Conservation (phyloP, 1,139 yeast genomes). For the Lodderomyces pseudojiufengensis region DNA sequence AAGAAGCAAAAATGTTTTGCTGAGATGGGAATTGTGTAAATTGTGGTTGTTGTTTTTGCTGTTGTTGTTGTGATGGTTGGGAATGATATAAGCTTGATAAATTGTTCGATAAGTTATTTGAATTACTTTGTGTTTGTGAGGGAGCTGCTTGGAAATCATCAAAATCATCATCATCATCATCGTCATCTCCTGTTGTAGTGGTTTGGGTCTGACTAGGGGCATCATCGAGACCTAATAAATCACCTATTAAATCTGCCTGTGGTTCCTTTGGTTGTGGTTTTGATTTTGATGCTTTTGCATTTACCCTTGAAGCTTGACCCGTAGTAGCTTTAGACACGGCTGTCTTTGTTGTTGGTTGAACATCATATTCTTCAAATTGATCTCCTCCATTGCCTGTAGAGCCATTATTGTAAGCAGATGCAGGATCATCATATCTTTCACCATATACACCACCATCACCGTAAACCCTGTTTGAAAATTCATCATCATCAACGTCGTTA, state of each 20-base stretch:
- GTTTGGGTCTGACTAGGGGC: constrained; percentile 12
- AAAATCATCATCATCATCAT: constrained; percentile 82
- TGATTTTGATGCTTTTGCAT: constrained; percentile 23
- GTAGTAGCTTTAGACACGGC: constrained; percentile 38
- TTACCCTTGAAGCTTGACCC: constrained; percentile 34
- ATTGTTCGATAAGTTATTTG: constrained; percentile 26
- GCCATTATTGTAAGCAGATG: constrained; percentile 40
- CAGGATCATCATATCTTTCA: constrained; percentile 58
- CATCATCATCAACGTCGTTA: constrained; percentile 37
- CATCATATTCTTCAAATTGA: constrained; percentile 72
- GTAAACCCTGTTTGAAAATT: constrained; percentile 54
- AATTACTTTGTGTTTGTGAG: constrained; percentile 29
- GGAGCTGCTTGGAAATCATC: constrained; percentile 91
- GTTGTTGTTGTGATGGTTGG: constrained; percentile 14
- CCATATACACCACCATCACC: constrained; percentile 84
- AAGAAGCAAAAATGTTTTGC: constrained; percentile 1
- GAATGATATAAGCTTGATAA: constrained; percentile 38
- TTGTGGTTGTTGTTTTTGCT: constrained; percentile 15
- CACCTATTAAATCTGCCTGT: constrained; percentile 47
- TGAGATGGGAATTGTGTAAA: constrained; percentile 14
- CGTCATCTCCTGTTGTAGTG: constrained; percentile 18
- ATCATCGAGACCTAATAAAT: constrained; percentile 52
- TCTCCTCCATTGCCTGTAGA: constrained; percentile 39
- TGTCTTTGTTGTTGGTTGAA: constrained; percentile 24
- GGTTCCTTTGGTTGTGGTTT: constrained; percentile 15